Evolutionary conservation across 1,139 yeast genomes (phyloP), one percentile per base, ranked within the genome.

Genomic region (Suhomyces guaymorum): DNA sequence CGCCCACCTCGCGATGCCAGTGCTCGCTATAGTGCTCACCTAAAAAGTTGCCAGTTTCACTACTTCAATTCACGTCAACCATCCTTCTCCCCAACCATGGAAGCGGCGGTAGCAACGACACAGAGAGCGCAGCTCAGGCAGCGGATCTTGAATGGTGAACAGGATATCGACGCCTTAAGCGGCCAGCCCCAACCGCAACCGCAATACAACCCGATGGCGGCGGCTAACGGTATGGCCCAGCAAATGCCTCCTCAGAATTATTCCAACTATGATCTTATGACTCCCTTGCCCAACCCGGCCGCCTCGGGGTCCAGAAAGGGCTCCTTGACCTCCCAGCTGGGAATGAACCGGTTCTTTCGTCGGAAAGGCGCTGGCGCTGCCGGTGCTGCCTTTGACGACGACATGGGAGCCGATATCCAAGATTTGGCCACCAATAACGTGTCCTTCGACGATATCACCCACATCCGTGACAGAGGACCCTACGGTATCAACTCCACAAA

Each of bases 361-460:
- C 57, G 75, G 30, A 67, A 67, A 27, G 63, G 58, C 24, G 58
- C 52, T 12, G 61, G 47, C 13, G 59, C 25, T 23, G n/a, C n/a
- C n/a, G 52, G 38, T 3, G 60, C 42, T 9, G 59, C 55, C 17
- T 72, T 69, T 38, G 83, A 78, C 38, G 85, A 73, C 8, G 84
- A 78, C 15, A 64, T 59, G 3, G 78, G 78, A 6, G 67, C 72
- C 8, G 71, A 73, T 33, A 71, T 73, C 27, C 67, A 64, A 16
- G 68, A 69, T 9, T 43, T 67, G 9, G 55, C 71, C 7, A 57
- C 59, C 18, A 66, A 70, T 2, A 61, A 65, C 26, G 67, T 82
- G 42, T 74, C 87, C 0, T 78, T 81, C 45, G 78, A 77, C 43
- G 90, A 83, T 49, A 65, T 84, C 9, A 62, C 78, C 20, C 82